Percentiles rank a stretch among this genome's conserved stretches.
Conservation (phyloP, 305 asterid genomes). For the Fraxinus sp. region DNA sequence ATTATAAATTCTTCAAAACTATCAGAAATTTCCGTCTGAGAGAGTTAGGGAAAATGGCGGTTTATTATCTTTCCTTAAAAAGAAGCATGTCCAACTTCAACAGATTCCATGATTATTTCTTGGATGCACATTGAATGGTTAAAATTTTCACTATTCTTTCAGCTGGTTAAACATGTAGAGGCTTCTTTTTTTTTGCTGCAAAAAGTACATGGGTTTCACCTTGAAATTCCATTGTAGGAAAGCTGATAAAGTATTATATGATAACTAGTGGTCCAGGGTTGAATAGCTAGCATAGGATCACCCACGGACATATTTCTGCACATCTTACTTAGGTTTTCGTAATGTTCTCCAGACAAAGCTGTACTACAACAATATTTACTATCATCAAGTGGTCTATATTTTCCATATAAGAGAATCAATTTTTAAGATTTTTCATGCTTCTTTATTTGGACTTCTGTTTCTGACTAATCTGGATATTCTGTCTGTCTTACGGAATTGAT, state of each 20-base stretch:
- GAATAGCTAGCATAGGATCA: background rate
- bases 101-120: background rate
- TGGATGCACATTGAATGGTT: background rate
- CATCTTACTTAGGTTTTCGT: background rate
- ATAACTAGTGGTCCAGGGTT: background rate
- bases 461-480: background rate
- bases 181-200: background rate
- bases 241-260: background rate
- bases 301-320: background rate
- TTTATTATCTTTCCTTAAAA: background rate
- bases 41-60: background rate
- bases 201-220: background rate
- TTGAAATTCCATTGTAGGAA: background rate
- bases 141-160: background rate
- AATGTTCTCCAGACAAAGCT: background rate
- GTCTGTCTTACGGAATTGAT: background rate
- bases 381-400: background rate
- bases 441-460: background rate
- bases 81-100: background rate
- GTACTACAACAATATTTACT: background rate
- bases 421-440: background rate
- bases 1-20: background rate
- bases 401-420: background rate
- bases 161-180: background rate
- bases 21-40: background rate